Evolutionary conservation across 306 rosid species (phyloP), one percentile per base, ranked within the genome.

Genomic region (Argentina anserina): DNA sequence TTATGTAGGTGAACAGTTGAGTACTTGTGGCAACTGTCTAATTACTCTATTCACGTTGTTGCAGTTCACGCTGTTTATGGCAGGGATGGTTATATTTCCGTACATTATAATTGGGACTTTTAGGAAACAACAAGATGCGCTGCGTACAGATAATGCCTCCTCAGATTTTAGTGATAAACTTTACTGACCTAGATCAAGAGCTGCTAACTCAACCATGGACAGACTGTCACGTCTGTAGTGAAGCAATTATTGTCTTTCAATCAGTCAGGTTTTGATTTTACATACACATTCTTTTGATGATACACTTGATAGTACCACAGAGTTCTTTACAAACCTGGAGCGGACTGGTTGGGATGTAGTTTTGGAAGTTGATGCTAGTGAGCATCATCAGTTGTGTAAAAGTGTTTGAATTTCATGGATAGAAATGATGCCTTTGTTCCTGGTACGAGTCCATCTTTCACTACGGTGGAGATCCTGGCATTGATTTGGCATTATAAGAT

Each of bases 41-140:
- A 61, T 70, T 78, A 58, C 61, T 81, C 53, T 34, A 34, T 72
- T 75, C 69, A 3, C 73, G 33, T 69, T 75, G 68, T 39, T 88
- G 91, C 99, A 95, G 99, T 95, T 91, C 80, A 91, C 99, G 8
- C 83, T 91, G 72, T 95, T 95, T 87, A 95, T 95, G 97, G 96
- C 97, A 61, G 81, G 87, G 89, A 95, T 90, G 97, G 90, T 95
- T 73, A 85, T 89, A 79, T 81, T 88, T 79, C 99, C 97, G 50
- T 83, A 78, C 86, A 80, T 92, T 59, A 76, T 87, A 76, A 83
- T 90, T 37, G 96, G 90, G 84, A 90, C 78, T 60, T 87, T 88
- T 71, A 83, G 86, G 80, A 89, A 87, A 23, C 92, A 91, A 70
- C 73, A 71, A 33, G 91, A 90, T 58, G 87, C 75, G 76, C 80